Conservation (phyloP, 495 filamentous ascomycete genomes). For the Aspergillus leporis region DNA sequence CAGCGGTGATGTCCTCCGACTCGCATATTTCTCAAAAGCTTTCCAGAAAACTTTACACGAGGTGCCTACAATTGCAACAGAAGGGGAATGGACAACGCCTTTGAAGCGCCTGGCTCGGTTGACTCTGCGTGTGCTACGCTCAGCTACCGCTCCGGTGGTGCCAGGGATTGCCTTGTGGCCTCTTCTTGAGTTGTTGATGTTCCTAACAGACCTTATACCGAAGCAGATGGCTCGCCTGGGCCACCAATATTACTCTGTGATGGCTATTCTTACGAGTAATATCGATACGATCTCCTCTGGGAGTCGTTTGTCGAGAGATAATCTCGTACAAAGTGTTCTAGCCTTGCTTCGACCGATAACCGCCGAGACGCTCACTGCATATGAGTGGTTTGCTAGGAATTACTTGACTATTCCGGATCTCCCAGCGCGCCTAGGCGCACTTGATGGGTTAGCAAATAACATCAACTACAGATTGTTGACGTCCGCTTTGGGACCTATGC, state of each 20-base stretch:
- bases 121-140: slow-evolving; percentile 42
- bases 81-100: slow-evolving; percentile 49
- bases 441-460: slow-evolving; percentile 47
- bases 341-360: slow-evolving; percentile 51
- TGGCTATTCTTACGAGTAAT: slow-evolving; percentile 43
- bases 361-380: slow-evolving; percentile 49
- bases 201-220: slow-evolving; percentile 45
- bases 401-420: slow-evolving; percentile 56
- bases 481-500: slow-evolving; percentile 41
- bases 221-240: slow-evolving; percentile 50
- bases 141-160: slow-evolving; percentile 24
- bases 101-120: slow-evolving; percentile 48
- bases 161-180: slow-evolving; percentile 28
- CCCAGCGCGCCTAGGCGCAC: slow-evolving; percentile 35
- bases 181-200: slow-evolving; percentile 40
- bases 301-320: slow-evolving; percentile 22
- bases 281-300: slow-evolving; percentile 20
- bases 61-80: slow-evolving; percentile 40
- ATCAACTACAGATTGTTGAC: slow-evolving; percentile 58
- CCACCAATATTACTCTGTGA: slow-evolving; percentile 41
- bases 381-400: slow-evolving; percentile 57
- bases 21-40: slow-evolving; percentile 46
- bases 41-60: slow-evolving; percentile 42
- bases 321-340: slow-evolving; percentile 40
- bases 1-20: slow-evolving; percentile 40